These are phyloP conservation scores for Scedosporium dehoogii DNA, from an alignment of 2,329 filamentous ascomycete species.

Conservation along the genomic window DNA sequence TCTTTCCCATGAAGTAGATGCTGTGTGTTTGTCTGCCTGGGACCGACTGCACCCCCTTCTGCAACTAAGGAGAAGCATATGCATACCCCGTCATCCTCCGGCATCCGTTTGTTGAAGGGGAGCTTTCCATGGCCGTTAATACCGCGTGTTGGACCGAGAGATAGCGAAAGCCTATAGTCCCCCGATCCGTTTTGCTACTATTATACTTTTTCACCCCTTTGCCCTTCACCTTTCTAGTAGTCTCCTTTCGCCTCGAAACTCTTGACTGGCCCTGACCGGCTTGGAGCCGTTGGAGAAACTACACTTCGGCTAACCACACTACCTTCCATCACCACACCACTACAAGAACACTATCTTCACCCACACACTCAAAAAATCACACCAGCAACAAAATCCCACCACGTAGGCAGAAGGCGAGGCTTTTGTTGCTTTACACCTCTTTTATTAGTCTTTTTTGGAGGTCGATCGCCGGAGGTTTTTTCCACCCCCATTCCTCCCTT, in stretches of 20 bases:
- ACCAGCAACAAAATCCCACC: neutral
- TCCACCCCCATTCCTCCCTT: neutral
- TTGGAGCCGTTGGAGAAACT: neutral
- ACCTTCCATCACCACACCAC: neutral
- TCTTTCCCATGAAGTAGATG: neutral
- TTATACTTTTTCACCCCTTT: neutral
- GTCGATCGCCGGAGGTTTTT: neutral
- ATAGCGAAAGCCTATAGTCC: neutral
- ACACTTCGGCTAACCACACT: neutral
- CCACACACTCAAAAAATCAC: neutral
- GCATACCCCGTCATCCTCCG: neutral
- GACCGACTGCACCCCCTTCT: neutral
- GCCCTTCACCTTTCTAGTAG: neutral
- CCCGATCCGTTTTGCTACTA: neutral
- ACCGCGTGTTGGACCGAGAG: neutral
- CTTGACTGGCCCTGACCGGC: neutral
- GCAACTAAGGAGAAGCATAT: neutral
- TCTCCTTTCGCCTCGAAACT: neutral
- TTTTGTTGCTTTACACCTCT: neutral
- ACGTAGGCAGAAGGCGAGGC: neutral
- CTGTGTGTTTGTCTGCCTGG: neutral
- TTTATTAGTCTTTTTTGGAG: neutral
- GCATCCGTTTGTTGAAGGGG: neutral
- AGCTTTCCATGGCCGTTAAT: neutral
- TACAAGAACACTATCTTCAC: neutral